A percentile compares a stretch with the other conserved stretches of the same genome.
These are phyloP conservation scores for Eucommia ulmoides DNA, from an alignment of 257 asterid species.

Conservation along the genomic window DNA sequence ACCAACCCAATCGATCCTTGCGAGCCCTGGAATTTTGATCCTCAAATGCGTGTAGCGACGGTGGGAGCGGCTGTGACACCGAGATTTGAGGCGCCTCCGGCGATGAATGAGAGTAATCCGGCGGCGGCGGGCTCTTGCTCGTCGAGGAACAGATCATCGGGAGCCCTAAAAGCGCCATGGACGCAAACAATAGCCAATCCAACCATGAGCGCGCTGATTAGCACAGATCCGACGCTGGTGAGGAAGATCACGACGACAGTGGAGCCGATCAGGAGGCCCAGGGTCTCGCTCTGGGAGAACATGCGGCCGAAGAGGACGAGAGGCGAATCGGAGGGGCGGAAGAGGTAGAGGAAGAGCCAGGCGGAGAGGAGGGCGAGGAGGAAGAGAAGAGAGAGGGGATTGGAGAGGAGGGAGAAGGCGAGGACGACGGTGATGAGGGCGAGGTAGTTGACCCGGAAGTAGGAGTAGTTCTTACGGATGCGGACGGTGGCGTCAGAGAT, in stretches of 20 bases:
- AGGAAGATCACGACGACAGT: conserved; percentile 52
- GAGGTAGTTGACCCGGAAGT: conserved; percentile 64
- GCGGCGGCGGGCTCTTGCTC: conserved; percentile 61
- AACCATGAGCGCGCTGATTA: conserved; percentile 69
- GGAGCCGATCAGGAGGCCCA: conserved; percentile 28
- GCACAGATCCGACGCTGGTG: conserved; percentile 87
- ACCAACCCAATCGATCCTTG: too few relatives aligned
- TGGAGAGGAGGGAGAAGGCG: conserved; percentile 47
- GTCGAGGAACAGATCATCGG: conserved; percentile 83
- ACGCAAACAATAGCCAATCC: conserved; percentile 50
- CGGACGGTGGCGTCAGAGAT: conserved; percentile 61
- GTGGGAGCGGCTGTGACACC: conserved; percentile 13
- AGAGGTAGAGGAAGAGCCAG: conserved; percentile 78
- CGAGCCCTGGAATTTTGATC: too few relatives aligned
- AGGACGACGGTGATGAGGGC: conserved; percentile 39
- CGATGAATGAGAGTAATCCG: conserved; percentile 57
- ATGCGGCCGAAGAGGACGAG: conserved; percentile 60
- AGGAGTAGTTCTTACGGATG: conserved; percentile 57
- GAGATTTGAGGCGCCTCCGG: too few relatives aligned
- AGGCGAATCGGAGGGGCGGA: conserved; percentile 84
- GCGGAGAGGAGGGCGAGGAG: conserved; percentile 62
- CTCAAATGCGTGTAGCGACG: conserved; percentile 46
- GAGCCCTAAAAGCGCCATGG: conserved; percentile 81
- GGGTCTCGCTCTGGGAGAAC: conserved; percentile 70
- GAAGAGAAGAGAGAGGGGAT: conserved; percentile 60